Percentiles rank a stretch among this genome's conserved stretches.
Conservation (phyloP, 805 yeast species). For the Lipomyces mesembrius region DNA sequence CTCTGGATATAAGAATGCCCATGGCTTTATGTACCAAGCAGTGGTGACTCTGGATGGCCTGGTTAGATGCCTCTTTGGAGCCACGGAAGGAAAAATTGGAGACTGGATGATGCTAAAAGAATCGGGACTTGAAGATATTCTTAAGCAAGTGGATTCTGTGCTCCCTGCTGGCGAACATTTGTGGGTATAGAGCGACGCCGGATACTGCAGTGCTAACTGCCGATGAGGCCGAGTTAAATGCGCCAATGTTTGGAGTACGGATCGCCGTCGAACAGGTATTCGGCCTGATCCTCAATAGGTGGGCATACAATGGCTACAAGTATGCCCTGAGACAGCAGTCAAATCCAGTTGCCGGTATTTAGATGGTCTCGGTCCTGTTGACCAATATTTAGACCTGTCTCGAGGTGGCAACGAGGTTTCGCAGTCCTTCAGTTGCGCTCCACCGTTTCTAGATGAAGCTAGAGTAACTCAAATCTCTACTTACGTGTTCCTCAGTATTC, state of each 20-base stretch:
- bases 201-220: not conserved
- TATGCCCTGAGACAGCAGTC: too few species aligned
- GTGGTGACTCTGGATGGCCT: not conserved
- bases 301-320: too few species aligned
- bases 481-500: too few species aligned
- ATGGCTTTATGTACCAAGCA: not conserved
- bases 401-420: too few species aligned
- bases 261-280: too few species aligned
- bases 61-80: not conserved
- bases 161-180: not conserved
- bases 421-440: too few species aligned
- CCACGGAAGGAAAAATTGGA: slow-evolving; percentile 4
- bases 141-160: not conserved
- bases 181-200: not conserved
- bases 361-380: too few species aligned
- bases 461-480: not conserved
- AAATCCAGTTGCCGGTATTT: too few species aligned
- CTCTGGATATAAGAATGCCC: slow-evolving; percentile 3
- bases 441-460: not conserved
- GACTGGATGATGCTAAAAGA: not conserved
- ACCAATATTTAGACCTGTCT: too few species aligned
- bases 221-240: too few species aligned
- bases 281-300: too few species aligned
- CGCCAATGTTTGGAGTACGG: too few species aligned
- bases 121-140: not conserved